Base-by-base conservation (phyloP, 1,284 basidiomycete species). In the Cutaneotrichosporon sp. region DNA sequence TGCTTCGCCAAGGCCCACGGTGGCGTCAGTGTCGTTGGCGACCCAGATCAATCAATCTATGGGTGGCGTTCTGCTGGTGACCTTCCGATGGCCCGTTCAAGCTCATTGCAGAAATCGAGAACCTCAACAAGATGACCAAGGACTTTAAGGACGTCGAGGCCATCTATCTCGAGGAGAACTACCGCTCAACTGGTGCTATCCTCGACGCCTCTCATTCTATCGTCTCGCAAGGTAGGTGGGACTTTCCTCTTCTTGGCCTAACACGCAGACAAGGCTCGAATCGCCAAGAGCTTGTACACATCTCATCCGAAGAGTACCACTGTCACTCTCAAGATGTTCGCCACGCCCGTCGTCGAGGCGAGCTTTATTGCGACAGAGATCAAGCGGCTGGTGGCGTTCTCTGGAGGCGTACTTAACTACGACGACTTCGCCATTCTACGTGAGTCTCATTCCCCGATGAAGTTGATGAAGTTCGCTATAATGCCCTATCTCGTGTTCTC, bases 41-140 rank as follows among this genome's bases (percentile, higher is more conserved):
- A 97, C 80, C 92, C 93, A 0, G 92, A 97, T 78, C 92, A 96
- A 75, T 92, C 90, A 5, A 95, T 93, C 63, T 93, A 93, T 71
- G 91, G 91, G 14, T 96, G 92, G 92, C 86, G 92, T 8, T 89
- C 90, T 13, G 92, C 92, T 1, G 78, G 78, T 79, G 46, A 52
- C 31, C 70, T 46, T 47, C 14, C 32, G 21, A 6, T n/a, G 14
- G 9, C 18, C 16, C 21, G 10, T 31, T 53, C 61, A 36, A 42
- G 40, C 46, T 58, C 61, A 73, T 57, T 1, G 7, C 57, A 80
- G 90, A 93, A 71, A 83, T 90, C 3, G 85, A 84, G 65, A 93
- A 93, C 76, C 79, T 93, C n/a, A 82, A 82, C n/a, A 87, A 85
- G 67, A 93, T 93, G 91, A 80, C 82, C 52, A 80, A 83, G 76